Percentiles rank a stretch among this genome's conserved stretches.
Conservation (phyloP, 164 flowering plant species). For the Cinnamomum micranthum region DNA sequence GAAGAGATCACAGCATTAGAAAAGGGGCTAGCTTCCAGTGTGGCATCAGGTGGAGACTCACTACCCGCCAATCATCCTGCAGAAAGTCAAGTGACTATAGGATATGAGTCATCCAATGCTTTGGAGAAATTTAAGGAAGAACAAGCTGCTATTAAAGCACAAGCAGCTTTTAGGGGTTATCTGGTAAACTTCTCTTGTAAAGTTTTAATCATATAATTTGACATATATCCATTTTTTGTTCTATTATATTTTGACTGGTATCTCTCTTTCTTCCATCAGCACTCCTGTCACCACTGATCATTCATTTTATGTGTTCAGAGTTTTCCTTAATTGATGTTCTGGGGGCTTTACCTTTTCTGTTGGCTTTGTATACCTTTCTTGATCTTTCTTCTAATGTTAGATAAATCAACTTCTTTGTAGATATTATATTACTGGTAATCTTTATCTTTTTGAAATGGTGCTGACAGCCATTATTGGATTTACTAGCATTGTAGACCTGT, state of each 20-base stretch:
- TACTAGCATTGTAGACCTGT: too few relatives aligned
- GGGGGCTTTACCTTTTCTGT: too few relatives aligned
- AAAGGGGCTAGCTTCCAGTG: slow-evolving; percentile 19
- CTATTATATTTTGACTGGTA: not conserved
- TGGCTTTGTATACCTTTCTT: too few relatives aligned
- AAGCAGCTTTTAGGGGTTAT: slow-evolving; percentile 87
- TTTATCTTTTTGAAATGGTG: too few relatives aligned
- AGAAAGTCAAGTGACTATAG: slow-evolving; percentile 21
- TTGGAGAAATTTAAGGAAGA: slow-evolving; percentile 39
- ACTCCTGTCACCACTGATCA: not conserved
- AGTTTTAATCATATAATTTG: not conserved
- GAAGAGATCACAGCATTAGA: slow-evolving; percentile 25
- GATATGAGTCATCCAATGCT: slow-evolving; percentile 25
- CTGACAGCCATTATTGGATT: too few relatives aligned
- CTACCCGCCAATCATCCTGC: slow-evolving; percentile 24
- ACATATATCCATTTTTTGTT: not conserved
- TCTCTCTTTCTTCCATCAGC: not conserved
- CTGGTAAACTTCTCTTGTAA: slow-evolving; percentile 45
- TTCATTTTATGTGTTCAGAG: not conserved
- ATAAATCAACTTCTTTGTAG: too few relatives aligned
- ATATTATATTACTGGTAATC: too few relatives aligned
- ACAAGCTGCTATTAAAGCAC: slow-evolving; percentile 72
- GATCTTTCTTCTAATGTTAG: too few relatives aligned
- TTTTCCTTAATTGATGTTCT: too few relatives aligned
- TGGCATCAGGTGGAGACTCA: slow-evolving; percentile 11